Conservation (phyloP, 306 rosid genomes). For the Fragaria vesca region DNA sequence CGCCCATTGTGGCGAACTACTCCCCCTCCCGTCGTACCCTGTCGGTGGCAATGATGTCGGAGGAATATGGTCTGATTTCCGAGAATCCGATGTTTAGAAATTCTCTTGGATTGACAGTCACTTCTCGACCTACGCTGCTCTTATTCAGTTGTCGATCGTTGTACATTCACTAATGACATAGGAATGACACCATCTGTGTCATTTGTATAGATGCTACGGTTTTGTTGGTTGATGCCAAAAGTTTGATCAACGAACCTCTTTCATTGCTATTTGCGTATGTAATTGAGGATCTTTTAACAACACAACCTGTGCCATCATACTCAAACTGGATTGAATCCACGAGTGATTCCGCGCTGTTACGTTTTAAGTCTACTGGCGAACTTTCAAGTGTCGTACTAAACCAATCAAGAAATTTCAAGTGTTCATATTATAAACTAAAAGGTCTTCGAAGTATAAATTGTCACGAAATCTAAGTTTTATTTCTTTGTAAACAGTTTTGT, state of each 20-base stretch:
- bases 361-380: no score
- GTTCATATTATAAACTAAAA: not conserved
- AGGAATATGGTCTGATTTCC: not conserved
- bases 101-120: not conserved
- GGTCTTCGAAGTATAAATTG: not conserved
- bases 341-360: no score
- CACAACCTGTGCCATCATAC: not conserved
- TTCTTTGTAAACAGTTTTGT: not conserved
- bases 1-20: not conserved
- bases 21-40: not conserved
- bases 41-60: not conserved
- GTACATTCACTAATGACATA: not conserved
- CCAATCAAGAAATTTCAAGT: not conserved
- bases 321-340: not conserved
- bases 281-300: not conserved
- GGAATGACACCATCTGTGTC: not conserved
- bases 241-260: not conserved
- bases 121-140: not conserved
- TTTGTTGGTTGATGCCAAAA: not conserved
- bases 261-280: not conserved
- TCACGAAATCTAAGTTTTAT: not conserved
- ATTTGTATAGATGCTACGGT: not conserved
- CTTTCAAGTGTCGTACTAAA: no score
- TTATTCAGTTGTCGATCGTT: not conserved
- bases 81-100: not conserved